Percentiles rank a stretch among this genome's conserved stretches.
Evolutionary conservation across 768 basidiomycete species (phyloP).

Genomic region (Panaeolus papilionaceus): DNA sequence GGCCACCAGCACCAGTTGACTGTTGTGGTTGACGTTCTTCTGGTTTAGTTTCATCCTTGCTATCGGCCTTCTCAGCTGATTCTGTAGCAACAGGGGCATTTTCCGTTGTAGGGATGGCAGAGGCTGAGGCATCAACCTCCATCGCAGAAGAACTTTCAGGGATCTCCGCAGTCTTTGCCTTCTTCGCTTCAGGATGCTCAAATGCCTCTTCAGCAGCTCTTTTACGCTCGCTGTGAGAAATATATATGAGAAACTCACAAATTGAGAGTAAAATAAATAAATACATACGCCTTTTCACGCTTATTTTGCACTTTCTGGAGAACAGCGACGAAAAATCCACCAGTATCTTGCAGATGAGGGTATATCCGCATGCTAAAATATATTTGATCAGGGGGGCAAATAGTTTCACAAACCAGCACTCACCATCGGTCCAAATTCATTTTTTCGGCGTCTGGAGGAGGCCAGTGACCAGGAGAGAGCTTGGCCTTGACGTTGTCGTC

Average conservation of each 20-base stretch:
- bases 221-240: constrained; percentile 50
- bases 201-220: constrained; percentile 51
- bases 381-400: background rate
- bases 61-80: constrained; percentile 20
- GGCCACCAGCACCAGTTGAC: constrained; percentile 35
- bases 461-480: constrained; percentile 80
- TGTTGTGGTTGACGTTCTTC: constrained; percentile 18
- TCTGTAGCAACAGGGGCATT: background rate
- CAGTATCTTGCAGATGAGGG: constrained; percentile 95
- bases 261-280: background rate
- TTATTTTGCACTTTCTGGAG: constrained; percentile 54
- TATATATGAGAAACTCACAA: constrained; percentile 11
- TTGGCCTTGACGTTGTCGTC: constrained; percentile 61
- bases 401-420: constrained; percentile 23
- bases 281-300: constrained; percentile 13
- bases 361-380: constrained; percentile 82
- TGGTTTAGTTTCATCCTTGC: constrained; percentile 24
- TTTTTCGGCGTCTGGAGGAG: constrained; percentile 65
- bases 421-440: constrained; percentile 80
- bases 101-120: constrained; percentile 12
- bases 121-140: constrained; percentile 21
- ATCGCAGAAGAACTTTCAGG: constrained; percentile 20
- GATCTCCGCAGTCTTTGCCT: constrained; percentile 38
- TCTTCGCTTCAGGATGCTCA: constrained; percentile 57
- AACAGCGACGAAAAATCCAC: constrained; percentile 97